Evolutionary conservation across 2,329 filamentous ascomycete genomes (phyloP).

Genomic region (Nemania bipapillata): DNA sequence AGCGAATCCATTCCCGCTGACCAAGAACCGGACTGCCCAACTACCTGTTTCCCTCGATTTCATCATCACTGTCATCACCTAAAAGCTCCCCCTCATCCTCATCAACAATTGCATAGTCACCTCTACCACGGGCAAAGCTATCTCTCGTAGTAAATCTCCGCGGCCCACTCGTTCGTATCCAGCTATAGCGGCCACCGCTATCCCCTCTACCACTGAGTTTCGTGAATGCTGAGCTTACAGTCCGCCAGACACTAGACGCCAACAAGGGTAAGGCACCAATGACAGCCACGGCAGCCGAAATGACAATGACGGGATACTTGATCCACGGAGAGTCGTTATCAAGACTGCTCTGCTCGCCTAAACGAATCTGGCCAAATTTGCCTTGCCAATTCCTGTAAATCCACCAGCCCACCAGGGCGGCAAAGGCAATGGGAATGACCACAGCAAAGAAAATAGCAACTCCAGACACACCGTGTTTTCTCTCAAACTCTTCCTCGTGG

Average conservation of each 20-base stretch:
- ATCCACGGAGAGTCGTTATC: slow-evolving; percentile 81
- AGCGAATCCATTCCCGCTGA: not conserved
- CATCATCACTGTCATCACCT: slow-evolving; percentile 93
- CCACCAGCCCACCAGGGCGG: slow-evolving; percentile 81
- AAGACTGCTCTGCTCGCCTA: slow-evolving; percentile 76
- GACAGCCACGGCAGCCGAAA: slow-evolving; percentile 72
- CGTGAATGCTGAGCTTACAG: slow-evolving; percentile 62
- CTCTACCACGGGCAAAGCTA: slow-evolving; percentile 85
- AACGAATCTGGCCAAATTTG: slow-evolving; percentile 90
- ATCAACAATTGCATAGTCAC: slow-evolving; percentile 89
- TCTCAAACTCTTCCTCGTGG: slow-evolving; percentile 83
- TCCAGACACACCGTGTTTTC: slow-evolving; percentile 74
- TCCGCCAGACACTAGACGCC: slow-evolving; percentile 77
- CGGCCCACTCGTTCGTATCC: slow-evolving; percentile 63
- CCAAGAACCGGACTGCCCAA: not conserved
- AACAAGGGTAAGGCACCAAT: slow-evolving; percentile 75
- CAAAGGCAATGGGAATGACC: slow-evolving; percentile 76
- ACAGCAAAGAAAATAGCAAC: slow-evolving; percentile 87
- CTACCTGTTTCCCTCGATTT: slow-evolving; percentile 63
- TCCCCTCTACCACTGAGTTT: slow-evolving; percentile 61
- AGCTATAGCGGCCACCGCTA: slow-evolving; percentile 59
- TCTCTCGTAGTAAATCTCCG: slow-evolving; percentile 86
- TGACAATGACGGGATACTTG: slow-evolving; percentile 80
- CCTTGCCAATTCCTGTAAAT: slow-evolving; percentile 85
- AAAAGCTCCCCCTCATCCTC: slow-evolving; percentile 94